Conservation (phyloP, 345 rosid genomes). For the Laguncularia racemosa region DNA sequence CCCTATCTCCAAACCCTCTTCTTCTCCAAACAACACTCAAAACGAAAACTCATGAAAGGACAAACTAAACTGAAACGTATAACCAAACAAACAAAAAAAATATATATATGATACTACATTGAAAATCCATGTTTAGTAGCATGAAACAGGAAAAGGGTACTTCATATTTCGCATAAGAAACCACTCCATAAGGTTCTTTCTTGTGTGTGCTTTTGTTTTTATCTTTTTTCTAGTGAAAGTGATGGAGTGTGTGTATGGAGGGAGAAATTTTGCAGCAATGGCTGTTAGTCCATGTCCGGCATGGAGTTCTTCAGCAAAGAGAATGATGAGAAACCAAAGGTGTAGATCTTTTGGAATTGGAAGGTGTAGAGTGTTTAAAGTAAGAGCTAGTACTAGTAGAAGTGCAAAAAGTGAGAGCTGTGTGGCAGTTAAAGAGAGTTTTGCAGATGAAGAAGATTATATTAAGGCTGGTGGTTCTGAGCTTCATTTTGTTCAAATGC, state of each 20-base stretch:
- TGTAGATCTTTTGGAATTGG: not conserved
- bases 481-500: slow-evolving; percentile 74
- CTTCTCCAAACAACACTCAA: not conserved
- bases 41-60: not conserved
- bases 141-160: not conserved
- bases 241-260: slow-evolving; percentile 67
- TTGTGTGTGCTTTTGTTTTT: too few species aligned
- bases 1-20: slow-evolving; percentile 13
- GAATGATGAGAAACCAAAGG: slow-evolving; percentile 18
- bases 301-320: slow-evolving; percentile 18
- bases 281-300: slow-evolving; percentile 35
- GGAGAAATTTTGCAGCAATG: slow-evolving; percentile 57
- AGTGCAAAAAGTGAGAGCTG: slow-evolving; percentile 37
- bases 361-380: slow-evolving; percentile 26
- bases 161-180: too few species aligned
- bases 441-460: slow-evolving; percentile 77
- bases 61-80: not conserved
- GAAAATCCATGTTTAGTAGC: not conserved
- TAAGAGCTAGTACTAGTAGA: slow-evolving; percentile 32
- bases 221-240: not conserved
- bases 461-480: slow-evolving; percentile 91
- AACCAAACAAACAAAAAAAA: not conserved
- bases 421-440: slow-evolving; percentile 58
- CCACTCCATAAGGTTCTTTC: too few species aligned
- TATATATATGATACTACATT: slow-evolving; percentile 18